Percentiles rank a stretch among this genome's conserved stretches.
Conservation (phyloP, 2,329 filamentous ascomycete species). For the Trichoderma oligosporum region DNA sequence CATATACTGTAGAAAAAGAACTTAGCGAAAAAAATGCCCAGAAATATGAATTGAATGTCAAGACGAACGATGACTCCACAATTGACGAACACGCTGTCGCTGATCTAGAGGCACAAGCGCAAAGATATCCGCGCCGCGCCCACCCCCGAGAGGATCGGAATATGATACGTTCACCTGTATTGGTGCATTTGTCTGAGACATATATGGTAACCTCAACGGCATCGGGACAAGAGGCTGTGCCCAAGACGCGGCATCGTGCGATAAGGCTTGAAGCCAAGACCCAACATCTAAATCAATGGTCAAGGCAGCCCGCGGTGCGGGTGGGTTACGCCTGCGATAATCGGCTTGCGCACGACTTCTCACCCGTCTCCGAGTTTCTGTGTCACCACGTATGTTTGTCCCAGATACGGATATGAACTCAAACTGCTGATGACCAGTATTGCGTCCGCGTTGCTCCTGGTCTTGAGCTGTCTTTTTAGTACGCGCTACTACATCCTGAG, state of each 20-base stretch:
- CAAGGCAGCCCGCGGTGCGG: conserved; percentile 3
- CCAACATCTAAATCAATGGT: conserved; percentile 9
- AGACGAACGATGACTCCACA: conserved; percentile 10
- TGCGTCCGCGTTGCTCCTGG: background rate
- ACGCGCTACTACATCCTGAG: background rate
- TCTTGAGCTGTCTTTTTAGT: background rate
- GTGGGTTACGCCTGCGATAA: conserved; percentile 10
- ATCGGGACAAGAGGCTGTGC: background rate
- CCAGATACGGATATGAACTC: conserved; percentile 12
- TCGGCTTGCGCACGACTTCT: conserved; percentile 11
- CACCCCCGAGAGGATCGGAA: too few species aligned
- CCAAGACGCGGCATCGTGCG: background rate
- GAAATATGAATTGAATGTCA: background rate
- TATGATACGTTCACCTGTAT: background rate
- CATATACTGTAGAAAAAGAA: background rate
- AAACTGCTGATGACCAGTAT: background rate
- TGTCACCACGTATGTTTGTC: conserved; percentile 4
- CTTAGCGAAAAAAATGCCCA: background rate
- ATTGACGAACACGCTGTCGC: background rate
- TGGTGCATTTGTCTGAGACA: background rate
- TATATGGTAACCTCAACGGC: background rate
- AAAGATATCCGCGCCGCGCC: background rate
- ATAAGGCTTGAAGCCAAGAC: conserved; percentile 10
- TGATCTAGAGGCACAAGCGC: conserved; percentile 1
- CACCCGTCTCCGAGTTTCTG: conserved; percentile 8